A percentile compares a stretch with the other conserved stretches of the same genome.
phyloP scores from a whole-genome alignment of 2,329 filamentous ascomycete species.

The Incumbomyces delicatus region DNA sequence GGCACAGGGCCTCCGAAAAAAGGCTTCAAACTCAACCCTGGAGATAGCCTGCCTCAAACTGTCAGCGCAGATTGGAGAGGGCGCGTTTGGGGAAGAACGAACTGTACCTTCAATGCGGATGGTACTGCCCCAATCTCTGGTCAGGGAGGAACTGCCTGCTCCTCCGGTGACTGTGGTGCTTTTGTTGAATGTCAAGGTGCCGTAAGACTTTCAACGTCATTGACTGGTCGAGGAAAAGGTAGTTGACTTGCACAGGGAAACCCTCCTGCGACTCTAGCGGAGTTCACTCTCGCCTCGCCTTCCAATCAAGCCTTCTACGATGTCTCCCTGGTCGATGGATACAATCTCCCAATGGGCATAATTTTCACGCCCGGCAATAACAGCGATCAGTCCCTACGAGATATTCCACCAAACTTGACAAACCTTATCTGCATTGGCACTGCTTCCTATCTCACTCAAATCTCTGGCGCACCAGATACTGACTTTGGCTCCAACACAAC shows the following conservation, averaged over 20 bases:
- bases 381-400: constrained; percentile 48
- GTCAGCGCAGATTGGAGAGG: constrained; percentile 71
- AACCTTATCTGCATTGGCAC: constrained; percentile 71
- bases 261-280: constrained; percentile 65
- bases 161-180: constrained; percentile 67
- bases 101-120: constrained; percentile 63
- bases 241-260: constrained; percentile 45
- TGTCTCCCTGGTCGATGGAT: constrained; percentile 75
- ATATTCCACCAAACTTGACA: constrained; percentile 64
- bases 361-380: constrained; percentile 35
- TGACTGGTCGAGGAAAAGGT: constrained; percentile 2
- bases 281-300: constrained; percentile 60
- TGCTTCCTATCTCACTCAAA: constrained; percentile 44
- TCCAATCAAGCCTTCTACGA: constrained; percentile 66
- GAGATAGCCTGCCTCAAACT: constrained; percentile 47
- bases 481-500: constrained; percentile 54
- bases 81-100: constrained; percentile 72
- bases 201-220: constrained; percentile 38
- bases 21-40: constrained; percentile 60
- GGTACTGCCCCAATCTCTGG: constrained; percentile 45
- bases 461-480: constrained; percentile 43
- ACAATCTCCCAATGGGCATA: constrained; percentile 53
- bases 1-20: constrained; percentile 57
- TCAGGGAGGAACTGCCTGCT: constrained; percentile 50
- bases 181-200: constrained; percentile 59